phyloP scores from a whole-genome alignment of 2,329 filamentous ascomycete species.

The Pyricularia sp. region DNA sequence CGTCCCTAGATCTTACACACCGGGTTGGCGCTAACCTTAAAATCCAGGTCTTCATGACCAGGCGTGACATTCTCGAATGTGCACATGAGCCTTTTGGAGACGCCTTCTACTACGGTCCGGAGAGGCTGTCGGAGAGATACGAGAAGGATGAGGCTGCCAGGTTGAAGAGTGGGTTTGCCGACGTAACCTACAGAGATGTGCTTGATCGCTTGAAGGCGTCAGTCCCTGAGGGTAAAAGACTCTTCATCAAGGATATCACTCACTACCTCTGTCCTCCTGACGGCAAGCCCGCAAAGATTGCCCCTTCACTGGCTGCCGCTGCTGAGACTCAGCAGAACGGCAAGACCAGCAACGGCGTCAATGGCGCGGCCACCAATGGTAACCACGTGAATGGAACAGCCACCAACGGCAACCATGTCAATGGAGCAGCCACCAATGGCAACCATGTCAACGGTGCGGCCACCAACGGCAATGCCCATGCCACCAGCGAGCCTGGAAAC shows the following conservation, averaged over 20 bases:
- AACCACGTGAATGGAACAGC: constrained; percentile 33
- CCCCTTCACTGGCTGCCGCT: constrained; percentile 60
- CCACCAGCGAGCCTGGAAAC: constrained; percentile 50
- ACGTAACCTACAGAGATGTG: constrained; percentile 64
- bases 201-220: constrained; percentile 38
- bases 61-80: constrained; percentile 65
- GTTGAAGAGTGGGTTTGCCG: constrained; percentile 49
- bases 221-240: constrained; percentile 51
- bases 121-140: constrained; percentile 70
- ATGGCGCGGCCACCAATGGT: constrained; percentile 34
- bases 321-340: constrained; percentile 21
- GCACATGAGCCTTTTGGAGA: constrained; percentile 95
- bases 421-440: constrained; percentile 13
- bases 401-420: constrained; percentile 9
- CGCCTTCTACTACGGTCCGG: constrained; percentile 90
- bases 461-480: constrained; percentile 16
- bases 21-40: neutral
- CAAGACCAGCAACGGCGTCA: constrained; percentile 13
- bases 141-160: constrained; percentile 48
- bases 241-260: constrained; percentile 97
- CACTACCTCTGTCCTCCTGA: constrained; percentile 79
- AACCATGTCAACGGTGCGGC: constrained; percentile 16
- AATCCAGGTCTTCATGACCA: constrained; percentile 85
- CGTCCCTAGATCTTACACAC: neutral
- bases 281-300: constrained; percentile 53